Evolutionary conservation across 805 yeast species (phyloP), one percentile per base, ranked within the genome.

Genomic region (Starmerella kuoi): DNA sequence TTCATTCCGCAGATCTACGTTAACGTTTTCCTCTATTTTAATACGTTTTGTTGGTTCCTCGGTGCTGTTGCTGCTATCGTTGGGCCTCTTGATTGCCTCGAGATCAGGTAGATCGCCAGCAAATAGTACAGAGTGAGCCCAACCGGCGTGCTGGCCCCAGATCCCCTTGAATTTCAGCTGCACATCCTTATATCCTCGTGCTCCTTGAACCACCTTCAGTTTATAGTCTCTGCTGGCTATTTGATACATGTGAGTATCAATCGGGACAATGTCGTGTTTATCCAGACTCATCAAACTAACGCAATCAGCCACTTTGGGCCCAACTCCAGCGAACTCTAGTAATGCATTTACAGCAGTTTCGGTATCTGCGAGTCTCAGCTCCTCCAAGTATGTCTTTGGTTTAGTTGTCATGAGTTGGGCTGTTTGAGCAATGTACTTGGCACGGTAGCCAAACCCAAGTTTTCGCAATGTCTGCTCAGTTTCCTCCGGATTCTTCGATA

Each of bases 261-360:
- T 83, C 0, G 98, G 98, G 3, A 91, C 95, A 9, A 84, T 73
- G 42, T 79, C 84, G 54, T 81, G 84, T 58, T 82, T 79, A 53
- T 81, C 88, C 46, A 88, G 66, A 2, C 91, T 77, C 96, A 91
- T 88, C 35, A 91, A 65, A 49, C 93, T 78, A 14, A 91, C 91
- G 59, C 98, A 91, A 54, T 91, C 98, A 0, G 98, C 96, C 1
- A 91, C 97, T 62, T 91, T 91, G 0, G 97, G 97, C 0, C 98
- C 98, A 0, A 91, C 95, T 1, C 98, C 98, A 3, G 72, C 67
- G 52, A 81, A 79, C 47, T 72, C 67, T 49, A 79, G 65, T 32
- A 91, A 62, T 37, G 69, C 74, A 5, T 67, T 65, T 47, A 76
- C 80, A 2, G 78, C 77, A 5, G 66, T 70, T 35, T 63, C 67